Percentiles rank a stretch among this genome's conserved stretches.
These are phyloP conservation scores for Serendipita indica DNA, from an alignment of 768 basidiomycete species.

Conservation along the genomic window DNA sequence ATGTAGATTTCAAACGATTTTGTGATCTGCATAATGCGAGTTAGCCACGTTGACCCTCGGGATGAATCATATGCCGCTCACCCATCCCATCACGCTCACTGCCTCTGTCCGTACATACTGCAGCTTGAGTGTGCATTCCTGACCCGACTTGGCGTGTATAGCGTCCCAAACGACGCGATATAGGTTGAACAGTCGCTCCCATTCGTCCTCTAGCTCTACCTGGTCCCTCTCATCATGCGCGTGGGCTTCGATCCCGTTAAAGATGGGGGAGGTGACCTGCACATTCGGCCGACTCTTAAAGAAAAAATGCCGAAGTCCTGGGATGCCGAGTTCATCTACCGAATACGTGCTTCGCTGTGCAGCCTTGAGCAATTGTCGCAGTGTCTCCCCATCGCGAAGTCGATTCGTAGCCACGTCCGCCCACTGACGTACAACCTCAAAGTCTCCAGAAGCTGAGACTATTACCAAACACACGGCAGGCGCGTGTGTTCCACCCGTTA, in stretches of 20 bases:
- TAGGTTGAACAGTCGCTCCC: conserved; percentile 55
- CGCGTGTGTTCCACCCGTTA: not conserved
- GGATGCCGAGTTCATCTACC: conserved; percentile 65
- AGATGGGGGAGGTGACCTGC: conserved; percentile 74
- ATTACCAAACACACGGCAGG: conserved; percentile 49
- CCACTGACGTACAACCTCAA: conserved; percentile 69
- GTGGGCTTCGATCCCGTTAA: conserved; percentile 32
- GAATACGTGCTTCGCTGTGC: conserved; percentile 45
- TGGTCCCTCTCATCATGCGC: not conserved
- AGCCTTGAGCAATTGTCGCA: conserved; percentile 27
- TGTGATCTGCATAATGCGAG: conserved; percentile 47
- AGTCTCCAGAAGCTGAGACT: conserved; percentile 69
- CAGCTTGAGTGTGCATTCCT: conserved; percentile 64
- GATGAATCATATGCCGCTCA: conserved; percentile 28
- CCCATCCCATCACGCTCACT: conserved; percentile 92
- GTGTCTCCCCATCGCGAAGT: conserved; percentile 43
- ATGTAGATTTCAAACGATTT: conserved; percentile 88
- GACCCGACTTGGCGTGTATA: conserved; percentile 80
- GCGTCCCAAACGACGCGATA: conserved; percentile 83
- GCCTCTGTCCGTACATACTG: conserved; percentile 74
- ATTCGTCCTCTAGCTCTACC: not conserved
- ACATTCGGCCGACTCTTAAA: conserved; percentile 86
- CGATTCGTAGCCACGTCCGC: conserved; percentile 49
- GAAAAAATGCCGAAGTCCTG: conserved; percentile 83
- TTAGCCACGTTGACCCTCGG: not conserved